Percentiles rank a stretch among this genome's conserved stretches.
Conservation (phyloP, 306 rosid genomes). For the Gastrolobium bilobum region DNA sequence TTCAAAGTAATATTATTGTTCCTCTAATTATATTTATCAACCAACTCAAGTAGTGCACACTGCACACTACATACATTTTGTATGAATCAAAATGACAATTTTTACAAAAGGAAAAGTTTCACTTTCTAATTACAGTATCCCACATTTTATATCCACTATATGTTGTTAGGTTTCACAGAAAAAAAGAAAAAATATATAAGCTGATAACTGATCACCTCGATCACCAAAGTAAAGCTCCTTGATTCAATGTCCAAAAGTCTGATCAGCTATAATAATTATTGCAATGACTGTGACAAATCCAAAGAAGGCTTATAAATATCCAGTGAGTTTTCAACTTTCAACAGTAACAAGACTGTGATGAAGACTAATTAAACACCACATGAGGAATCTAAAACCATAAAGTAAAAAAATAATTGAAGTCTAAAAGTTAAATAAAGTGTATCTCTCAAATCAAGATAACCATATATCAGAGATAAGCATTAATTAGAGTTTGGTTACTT, state of each 20-base stretch:
- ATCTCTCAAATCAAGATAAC: background rate
- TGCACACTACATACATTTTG: background rate
- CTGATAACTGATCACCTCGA: conserved; percentile 35
- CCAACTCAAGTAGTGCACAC: conserved; percentile 19
- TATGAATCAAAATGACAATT: conserved; percentile 37
- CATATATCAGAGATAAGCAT: background rate
- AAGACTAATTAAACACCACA: conserved; percentile 48
- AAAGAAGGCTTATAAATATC: conserved; percentile 9
- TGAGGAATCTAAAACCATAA: conserved; percentile 47
- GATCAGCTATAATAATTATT: conserved; percentile 35
- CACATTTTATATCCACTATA: conserved; percentile 24
- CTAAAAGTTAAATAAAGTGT: background rate
- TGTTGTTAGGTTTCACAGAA: conserved; percentile 16
- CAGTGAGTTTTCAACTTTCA: conserved; percentile 48
- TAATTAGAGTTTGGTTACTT: background rate
- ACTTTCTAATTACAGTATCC: conserved; percentile 22
- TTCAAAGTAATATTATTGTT: conserved; percentile 18
- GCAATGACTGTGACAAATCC: conserved; percentile 47
- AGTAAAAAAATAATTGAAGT: background rate
- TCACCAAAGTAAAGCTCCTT: conserved; percentile 39
- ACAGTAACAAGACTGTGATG: conserved; percentile 48
- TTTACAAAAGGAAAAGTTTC: background rate
- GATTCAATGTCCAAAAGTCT: conserved; percentile 49
- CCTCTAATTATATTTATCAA: conserved; percentile 14
- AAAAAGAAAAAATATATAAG: background rate